Percentiles rank a stretch among this genome's conserved stretches.
These are phyloP conservation scores for Wilhelminamyces savonicus DNA, from an alignment of 805 yeast genomes.

Conservation along the genomic window DNA sequence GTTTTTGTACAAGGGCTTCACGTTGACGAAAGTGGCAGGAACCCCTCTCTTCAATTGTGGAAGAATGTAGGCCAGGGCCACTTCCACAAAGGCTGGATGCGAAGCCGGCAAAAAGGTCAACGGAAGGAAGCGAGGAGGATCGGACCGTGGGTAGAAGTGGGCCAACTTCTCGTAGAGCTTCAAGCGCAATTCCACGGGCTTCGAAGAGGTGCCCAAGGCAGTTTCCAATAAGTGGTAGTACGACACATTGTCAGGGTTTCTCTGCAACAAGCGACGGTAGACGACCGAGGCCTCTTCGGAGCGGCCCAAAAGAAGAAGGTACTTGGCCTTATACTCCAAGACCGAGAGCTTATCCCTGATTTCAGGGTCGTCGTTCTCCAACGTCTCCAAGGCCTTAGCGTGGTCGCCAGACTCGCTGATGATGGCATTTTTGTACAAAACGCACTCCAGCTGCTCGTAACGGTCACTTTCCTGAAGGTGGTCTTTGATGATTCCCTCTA, in stretches of 20 bases:
- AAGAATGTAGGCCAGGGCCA: constrained; percentile 49
- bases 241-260: constrained; percentile 74
- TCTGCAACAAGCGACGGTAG: constrained; percentile 64
- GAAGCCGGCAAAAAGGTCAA: constrained; percentile 61
- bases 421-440: constrained; percentile 64
- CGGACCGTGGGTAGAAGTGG: constrained; percentile 73
- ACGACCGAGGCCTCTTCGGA: constrained; percentile 59
- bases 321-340: constrained; percentile 61
- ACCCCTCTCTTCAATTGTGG: constrained; percentile 71
- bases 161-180: constrained; percentile 61
- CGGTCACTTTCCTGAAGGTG: constrained; percentile 60
- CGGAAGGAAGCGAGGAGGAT: constrained; percentile 75
- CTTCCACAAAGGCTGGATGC: constrained; percentile 37
- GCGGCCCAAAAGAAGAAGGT: constrained; percentile 51
- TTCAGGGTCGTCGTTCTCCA: constrained; percentile 45
- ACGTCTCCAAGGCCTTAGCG: constrained; percentile 54
- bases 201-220: constrained; percentile 44
- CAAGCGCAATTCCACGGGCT: constrained; percentile 44
- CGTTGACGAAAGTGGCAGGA: constrained; percentile 82
- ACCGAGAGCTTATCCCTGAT: constrained; percentile 53
- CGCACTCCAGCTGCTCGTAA: constrained; percentile 76
- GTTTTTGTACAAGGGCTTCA: constrained; percentile 70
- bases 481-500: constrained; percentile 69
- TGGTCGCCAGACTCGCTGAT: constrained; percentile 59
- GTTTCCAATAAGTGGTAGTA: constrained; percentile 67